phyloP scores from a whole-genome alignment of 495 filamentous ascomycete genomes.

The Lophiotrema nucula region DNA sequence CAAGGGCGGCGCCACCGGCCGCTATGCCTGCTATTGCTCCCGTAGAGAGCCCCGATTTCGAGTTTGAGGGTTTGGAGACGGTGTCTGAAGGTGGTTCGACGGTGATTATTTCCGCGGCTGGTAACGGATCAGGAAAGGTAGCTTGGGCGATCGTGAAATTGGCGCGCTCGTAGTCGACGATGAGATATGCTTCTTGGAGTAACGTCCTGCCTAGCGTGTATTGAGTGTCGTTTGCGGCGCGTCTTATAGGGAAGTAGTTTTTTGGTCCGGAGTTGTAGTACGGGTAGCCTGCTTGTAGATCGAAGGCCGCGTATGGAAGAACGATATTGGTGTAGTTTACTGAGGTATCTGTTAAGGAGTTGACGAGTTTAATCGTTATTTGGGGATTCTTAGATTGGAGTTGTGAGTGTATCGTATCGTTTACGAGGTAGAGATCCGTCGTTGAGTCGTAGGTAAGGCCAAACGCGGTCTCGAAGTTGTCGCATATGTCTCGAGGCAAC shows the following conservation, averaged over 20 bases:
- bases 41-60: constrained; percentile 17
- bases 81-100: constrained; percentile 18
- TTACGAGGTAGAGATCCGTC: constrained; percentile 39
- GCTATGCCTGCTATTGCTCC: constrained; percentile 34
- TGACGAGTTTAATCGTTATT: constrained; percentile 39
- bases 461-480: constrained; percentile 38
- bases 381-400: constrained; percentile 34
- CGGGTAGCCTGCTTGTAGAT: constrained; percentile 34
- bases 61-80: neutral
- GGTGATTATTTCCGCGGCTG: constrained; percentile 30
- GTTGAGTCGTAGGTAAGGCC: constrained; percentile 38
- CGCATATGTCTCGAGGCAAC: constrained; percentile 39
- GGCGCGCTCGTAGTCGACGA: constrained; percentile 38
- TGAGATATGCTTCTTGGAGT: constrained; percentile 40
- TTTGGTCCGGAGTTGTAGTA: constrained; percentile 27
- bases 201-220: constrained; percentile 36
- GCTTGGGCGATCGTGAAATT: constrained; percentile 38
- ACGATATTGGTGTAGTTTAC: constrained; percentile 35
- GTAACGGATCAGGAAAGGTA: constrained; percentile 28
- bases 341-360: constrained; percentile 23
- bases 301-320: constrained; percentile 38
- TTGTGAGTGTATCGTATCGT: constrained; percentile 35
- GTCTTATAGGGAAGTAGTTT: constrained; percentile 40
- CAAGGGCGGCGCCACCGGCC: constrained; percentile 22
- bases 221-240: constrained; percentile 37